Evolutionary conservation across 768 basidiomycete genomes (phyloP), one percentile per base, ranked within the genome.

Genomic region (Holtermanniella nyarrowii): DNA sequence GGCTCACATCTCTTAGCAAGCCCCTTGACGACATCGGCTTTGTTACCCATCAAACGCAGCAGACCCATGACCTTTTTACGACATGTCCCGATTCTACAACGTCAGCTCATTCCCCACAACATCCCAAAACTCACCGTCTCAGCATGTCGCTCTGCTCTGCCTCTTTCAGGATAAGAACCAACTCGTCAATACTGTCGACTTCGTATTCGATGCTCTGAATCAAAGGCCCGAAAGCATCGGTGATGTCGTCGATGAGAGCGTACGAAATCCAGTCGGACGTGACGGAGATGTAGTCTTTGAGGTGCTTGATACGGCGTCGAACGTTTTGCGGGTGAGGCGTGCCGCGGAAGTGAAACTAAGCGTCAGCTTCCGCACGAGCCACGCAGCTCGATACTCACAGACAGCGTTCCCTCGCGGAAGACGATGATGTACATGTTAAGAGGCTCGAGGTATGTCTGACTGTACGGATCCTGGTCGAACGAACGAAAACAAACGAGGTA

Each of bases 231-330:
- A 99, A 99, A 7, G 90, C 93, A 67, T 99, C 95, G 44, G 95
- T 97, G 70, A 99, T 97, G 73, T 99, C 95, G 74, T 99, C 95
- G 66, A 99, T 99, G 54, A 99, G 80, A 10, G 95, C 95, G 63
- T 99, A 99, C 3, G 91, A 96, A 59, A 99, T 99, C 95, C 95
- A 99, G 74, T 99, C 95, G 3, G 91, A 93, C 7, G 95, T 97
- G 64, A 97, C 95, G 57, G 80, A 85, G 70, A 99, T 97, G 74
- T 97, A 97, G 76, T 99, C 95, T 69, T 90, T 95, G 57, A 99
- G 85, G 68, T 97, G 95, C 73, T 95, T 97, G 65, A 99, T 99
- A 40, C 95, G 86, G 41, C 95, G 80, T 14, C 95, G 86, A 40
- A 99, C 95, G 69, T 93, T 97, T 70, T 95, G 90, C 0, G 95